Evolutionary conservation across 1,139 yeast species (phyloP).

Genomic region (Debaryomycetaceae sp.): DNA sequence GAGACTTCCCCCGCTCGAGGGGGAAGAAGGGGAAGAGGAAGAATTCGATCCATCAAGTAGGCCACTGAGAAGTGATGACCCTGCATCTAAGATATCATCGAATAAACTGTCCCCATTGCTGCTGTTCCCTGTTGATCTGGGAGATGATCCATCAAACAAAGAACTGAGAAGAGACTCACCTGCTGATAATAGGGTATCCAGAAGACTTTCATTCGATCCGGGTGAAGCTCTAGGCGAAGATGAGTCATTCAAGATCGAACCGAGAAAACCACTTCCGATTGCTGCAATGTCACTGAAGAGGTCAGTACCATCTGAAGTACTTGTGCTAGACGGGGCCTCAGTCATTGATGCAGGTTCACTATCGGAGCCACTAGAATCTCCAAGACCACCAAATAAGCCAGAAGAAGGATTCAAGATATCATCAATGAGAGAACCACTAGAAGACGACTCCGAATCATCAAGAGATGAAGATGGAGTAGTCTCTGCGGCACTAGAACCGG

Average conservation of each 20-base stretch:
- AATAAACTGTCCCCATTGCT: constrained; percentile 7
- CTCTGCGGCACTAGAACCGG: constrained; percentile 3
- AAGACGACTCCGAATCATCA: constrained; percentile 4
- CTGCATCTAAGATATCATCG: constrained; percentile 4
- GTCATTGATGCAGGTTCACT: not conserved
- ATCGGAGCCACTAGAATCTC: constrained; percentile 6
- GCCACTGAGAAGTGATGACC: constrained; percentile 8
- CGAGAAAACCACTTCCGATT: constrained; percentile 13
- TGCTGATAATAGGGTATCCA: constrained; percentile 9
- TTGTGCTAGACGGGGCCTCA: not conserved
- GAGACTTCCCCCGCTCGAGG: constrained; percentile 7
- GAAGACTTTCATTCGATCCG: not conserved
- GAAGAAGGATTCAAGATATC: constrained; percentile 6
- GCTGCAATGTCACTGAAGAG: constrained; percentile 14
- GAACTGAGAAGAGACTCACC: constrained; percentile 10
- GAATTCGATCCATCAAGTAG: constrained; percentile 9
- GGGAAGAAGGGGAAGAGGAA: constrained; percentile 5
- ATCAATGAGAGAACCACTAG: constrained; percentile 7
- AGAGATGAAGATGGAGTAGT: constrained; percentile 3
- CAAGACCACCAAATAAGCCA: constrained; percentile 12
- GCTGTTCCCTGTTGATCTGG: not conserved
- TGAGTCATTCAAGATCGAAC: constrained; percentile 12
- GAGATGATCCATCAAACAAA: constrained; percentile 7
- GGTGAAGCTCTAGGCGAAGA: constrained; percentile 2
- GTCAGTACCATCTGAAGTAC: constrained; percentile 11